phyloP scores from a whole-genome alignment of 805 yeast genomes.

The Wickerhamiella qilinensis region DNA sequence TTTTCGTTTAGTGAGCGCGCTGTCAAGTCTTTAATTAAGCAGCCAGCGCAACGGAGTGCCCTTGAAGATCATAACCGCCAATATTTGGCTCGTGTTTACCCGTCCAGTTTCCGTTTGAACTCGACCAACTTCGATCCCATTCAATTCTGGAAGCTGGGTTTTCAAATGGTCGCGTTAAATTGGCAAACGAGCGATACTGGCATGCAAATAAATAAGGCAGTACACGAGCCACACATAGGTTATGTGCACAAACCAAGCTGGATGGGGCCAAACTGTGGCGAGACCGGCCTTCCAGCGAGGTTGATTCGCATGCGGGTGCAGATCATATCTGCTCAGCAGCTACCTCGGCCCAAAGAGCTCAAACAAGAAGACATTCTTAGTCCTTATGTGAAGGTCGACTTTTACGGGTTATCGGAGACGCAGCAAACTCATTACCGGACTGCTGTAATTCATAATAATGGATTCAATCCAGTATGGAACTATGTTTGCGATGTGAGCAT shows the following conservation, averaged over 20 bases:
- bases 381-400: constrained; percentile 47
- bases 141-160: constrained; percentile 68
- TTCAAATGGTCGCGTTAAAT: constrained; percentile 89
- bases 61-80: constrained; percentile 61
- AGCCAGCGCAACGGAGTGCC: constrained; percentile 28
- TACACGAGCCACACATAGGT: constrained; percentile 45
- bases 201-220: constrained; percentile 69
- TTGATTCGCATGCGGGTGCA: constrained; percentile 22
- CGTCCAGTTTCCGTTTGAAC: constrained; percentile 57
- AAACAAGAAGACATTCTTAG: constrained; percentile 32
- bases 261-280: constrained; percentile 1
- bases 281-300: neutral
- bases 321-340: constrained; percentile 68
- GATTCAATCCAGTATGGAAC: constrained; percentile 81
- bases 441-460: constrained; percentile 40
- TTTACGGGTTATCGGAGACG: constrained; percentile 27
- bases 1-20: constrained; percentile 75
- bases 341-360: constrained; percentile 51
- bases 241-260: constrained; percentile 59
- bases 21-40: constrained; percentile 46
- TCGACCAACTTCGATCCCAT: constrained; percentile 76
- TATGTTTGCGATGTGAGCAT: constrained; percentile 32
- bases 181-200: constrained; percentile 92
- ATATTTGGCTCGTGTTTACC: constrained; percentile 72
- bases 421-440: constrained; percentile 19